These are phyloP conservation scores for Fusarium sp. DNA, from an alignment of 2,329 filamentous ascomycete genomes.

Conservation along the genomic window DNA sequence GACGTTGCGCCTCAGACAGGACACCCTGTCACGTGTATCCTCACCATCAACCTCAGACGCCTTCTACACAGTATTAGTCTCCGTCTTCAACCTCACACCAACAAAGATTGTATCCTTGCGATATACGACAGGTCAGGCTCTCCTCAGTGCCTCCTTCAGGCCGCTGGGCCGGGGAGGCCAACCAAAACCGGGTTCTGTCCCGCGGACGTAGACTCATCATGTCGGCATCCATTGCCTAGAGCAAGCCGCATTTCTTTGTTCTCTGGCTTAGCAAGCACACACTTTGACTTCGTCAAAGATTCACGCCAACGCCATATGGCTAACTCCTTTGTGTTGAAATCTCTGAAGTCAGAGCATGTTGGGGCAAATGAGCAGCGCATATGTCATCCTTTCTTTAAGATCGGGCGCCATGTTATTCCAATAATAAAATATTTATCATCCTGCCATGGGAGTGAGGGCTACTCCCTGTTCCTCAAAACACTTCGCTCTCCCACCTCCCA, in stretches of 20 bases:
- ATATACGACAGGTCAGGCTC: neutral
- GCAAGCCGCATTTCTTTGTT: conserved; percentile 42
- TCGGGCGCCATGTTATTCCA: conserved; percentile 36
- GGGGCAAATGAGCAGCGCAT: conserved; percentile 3
- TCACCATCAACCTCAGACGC: neutral
- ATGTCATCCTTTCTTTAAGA: conserved; percentile 30
- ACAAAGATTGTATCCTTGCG: neutral
- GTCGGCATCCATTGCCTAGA: conserved; percentile 21
- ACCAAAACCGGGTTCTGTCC: conserved; percentile 14
- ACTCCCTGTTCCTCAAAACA: neutral
- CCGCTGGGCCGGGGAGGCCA: conserved; percentile 7
- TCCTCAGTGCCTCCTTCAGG: conserved; percentile 19
- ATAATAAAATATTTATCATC: conserved; percentile 20
- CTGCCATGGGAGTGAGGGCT: neutral
- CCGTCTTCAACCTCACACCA: conserved; percentile 16
- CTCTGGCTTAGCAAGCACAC: conserved; percentile 38
- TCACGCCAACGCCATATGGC: conserved; percentile 11
- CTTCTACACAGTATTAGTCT: neutral
- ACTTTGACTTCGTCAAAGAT: conserved; percentile 23
- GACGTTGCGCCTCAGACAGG: neutral
- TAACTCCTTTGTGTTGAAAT: conserved; percentile 22
- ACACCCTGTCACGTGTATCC: conserved; percentile 23
- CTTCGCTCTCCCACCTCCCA: neutral
- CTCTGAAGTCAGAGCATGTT: conserved; percentile 22
- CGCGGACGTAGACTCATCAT: conserved; percentile 14